phyloP scores from a whole-genome alignment of 2,329 filamentous ascomycete species.

The Colletotrichum coccodes region DNA sequence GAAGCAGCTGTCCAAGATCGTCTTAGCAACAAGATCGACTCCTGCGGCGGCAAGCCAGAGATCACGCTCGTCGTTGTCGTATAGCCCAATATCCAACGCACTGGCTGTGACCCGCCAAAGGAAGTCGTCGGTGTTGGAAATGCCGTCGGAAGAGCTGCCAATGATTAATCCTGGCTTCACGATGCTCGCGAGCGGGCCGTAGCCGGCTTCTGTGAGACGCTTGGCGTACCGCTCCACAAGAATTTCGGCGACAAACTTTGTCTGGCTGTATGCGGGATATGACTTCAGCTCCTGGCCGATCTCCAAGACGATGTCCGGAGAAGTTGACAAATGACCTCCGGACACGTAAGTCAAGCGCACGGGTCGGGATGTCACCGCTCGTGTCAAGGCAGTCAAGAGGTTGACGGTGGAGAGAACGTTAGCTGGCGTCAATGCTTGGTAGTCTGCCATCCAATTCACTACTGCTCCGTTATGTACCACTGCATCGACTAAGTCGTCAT shows the following conservation, averaged over 20 bases:
- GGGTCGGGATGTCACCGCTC: neutral
- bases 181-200: conserved; percentile 12
- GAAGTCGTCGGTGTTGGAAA: conserved; percentile 38
- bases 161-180: conserved; percentile 39
- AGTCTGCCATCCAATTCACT: conserved; percentile 28
- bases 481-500: neutral
- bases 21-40: conserved; percentile 29
- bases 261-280: conserved; percentile 35
- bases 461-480: conserved; percentile 28
- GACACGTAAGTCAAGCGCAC: conserved; percentile 19
- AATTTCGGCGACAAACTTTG: conserved; percentile 37
- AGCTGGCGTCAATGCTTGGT: conserved; percentile 4
- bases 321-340: conserved; percentile 23
- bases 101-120: conserved; percentile 35
- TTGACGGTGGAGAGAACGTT: conserved; percentile 22
- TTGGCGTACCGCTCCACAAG: conserved; percentile 25
- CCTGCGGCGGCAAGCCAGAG: conserved; percentile 35
- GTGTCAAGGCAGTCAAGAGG: conserved; percentile 1
- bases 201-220: neutral
- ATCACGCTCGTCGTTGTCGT: conserved; percentile 21
- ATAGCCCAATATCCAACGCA: conserved; percentile 26
- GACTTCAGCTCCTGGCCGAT: conserved; percentile 2
- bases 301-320: neutral
- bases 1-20: conserved; percentile 17
- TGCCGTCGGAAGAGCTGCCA: conserved; percentile 30